Base-by-base conservation (phyloP, 805 yeast species). In the Kodamaea neixiangensis region DNA sequence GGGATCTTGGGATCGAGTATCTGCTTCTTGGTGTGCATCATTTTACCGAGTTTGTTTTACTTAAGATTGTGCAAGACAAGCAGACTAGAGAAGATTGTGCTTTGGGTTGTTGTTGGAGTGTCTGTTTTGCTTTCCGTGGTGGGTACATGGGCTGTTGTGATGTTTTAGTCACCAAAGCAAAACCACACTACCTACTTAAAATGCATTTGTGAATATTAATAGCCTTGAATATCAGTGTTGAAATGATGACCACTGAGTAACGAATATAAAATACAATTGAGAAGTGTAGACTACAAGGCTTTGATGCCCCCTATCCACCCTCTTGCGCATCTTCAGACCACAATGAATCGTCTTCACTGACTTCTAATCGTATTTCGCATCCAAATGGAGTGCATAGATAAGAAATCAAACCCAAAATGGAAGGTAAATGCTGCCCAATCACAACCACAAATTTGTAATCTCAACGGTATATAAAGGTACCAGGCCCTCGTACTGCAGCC, bases 1-100 rank as follows among this genome's bases (percentile, higher is more conserved):
- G 73, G 77, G 2, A 69, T 74, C 41, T 58, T 74, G 35, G 79
- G 79, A 10, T 62, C 73, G 35, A 68, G 77, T 7, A 64, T 74
- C 42, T 74, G 79, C 52, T 73, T 70, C 55, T 64, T 71, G 15
- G 67, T 74, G 22, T 74, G 79, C 54, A 55, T 74, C 19, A 66
- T 70, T 2, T 62, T 73, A 31, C 79, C 79, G 13, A 63, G 72
- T 14, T 55, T 67, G 45, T 74, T 74, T 58, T 69, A 72, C 53
- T 51, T 64, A 53, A 57, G 58, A 48, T 60, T 64, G 39, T 61
- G 68, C 54, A 51, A 54, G 18, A 47, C 55, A 7, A 41, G 55
- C 3, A 49, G 50, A 1, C 19, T 52, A 9, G 68, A 62, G 46
- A 47, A 50, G 15, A 14, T 57, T 7, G 43, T 50, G n/a, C 40